phyloP scores from a whole-genome alignment of 768 basidiomycete genomes.

The Galerina sulciceps region DNA sequence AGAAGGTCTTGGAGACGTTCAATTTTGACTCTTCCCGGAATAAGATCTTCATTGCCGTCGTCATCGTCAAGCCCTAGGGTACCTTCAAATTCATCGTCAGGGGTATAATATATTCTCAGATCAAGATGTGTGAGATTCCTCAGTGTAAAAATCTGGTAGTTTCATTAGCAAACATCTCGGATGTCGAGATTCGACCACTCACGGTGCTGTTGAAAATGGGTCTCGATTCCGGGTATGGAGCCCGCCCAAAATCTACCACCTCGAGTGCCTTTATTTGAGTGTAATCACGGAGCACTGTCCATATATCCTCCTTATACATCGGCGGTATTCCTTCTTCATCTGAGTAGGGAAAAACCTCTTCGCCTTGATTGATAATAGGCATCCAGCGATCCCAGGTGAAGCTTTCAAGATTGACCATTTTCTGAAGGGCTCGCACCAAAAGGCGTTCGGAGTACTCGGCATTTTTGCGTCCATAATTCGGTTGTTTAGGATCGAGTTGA shows the following conservation, averaged over 20 bases:
- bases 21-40: constrained; percentile 12
- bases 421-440: constrained; percentile 16
- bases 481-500: not conserved
- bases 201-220: constrained; percentile 23
- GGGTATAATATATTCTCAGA: constrained; percentile 15
- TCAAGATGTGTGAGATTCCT: constrained; percentile 17
- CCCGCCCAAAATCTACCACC: constrained; percentile 18
- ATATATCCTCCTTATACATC: constrained; percentile 19
- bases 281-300: constrained; percentile 20
- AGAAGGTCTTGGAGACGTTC: constrained; percentile 17
- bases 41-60: constrained; percentile 9
- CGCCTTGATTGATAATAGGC: constrained; percentile 21
- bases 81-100: constrained; percentile 5
- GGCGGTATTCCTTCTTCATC: not conserved
- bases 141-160: constrained; percentile 19
- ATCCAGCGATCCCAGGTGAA: constrained; percentile 21
- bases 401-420: constrained; percentile 17
- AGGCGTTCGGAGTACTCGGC: constrained; percentile 12
- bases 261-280: constrained; percentile 16
- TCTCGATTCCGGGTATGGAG: constrained; percentile 2
- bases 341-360: constrained; percentile 1
- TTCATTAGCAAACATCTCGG: not conserved
- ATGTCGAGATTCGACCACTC: not conserved
- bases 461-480: not conserved
- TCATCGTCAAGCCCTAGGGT: not conserved